Base-by-base conservation (phyloP, 345 rosid genomes). In the Carallia brachiata region DNA sequence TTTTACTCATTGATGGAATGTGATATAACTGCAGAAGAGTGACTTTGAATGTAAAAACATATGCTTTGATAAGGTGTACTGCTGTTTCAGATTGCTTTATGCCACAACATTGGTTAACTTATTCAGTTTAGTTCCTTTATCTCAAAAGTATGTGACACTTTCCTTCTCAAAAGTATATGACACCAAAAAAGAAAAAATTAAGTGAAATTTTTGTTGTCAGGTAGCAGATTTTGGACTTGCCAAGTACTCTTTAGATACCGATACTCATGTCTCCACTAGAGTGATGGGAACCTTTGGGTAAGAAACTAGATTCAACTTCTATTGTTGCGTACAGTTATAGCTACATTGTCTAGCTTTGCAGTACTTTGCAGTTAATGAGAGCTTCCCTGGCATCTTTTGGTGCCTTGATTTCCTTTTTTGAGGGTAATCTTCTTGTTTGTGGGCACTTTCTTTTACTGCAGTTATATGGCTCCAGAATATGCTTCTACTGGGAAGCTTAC, bases 401-500 rank as follows among this genome's bases (percentile, higher is more conserved):
- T 12, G 5, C 52, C 5, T n/a, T 0, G 23, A 16, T 36, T 55
- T 30, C 39, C 44, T 28, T n/a, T n/a, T 31, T n/a, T n/a, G n/a
- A n/a, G n/a, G n/a, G n/a, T n/a, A n/a, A n/a, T n/a, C 31, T 56
- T 28, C 12, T 66, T 37, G 40, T 61, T 30, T 52, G 12, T 23
- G 50, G 17, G 55, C 48, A 52, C n/a, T 9, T 66, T 31, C 31
- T 61, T 48, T 34, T 60, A 39, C 58, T 70, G 63, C 75, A 76
- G 79, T 34, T 76, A 76, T 55, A 30, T 76, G 75, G 79, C 79
- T 34, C 79, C 79, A 76, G 79, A 76, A 60, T 76, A 76, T 62
- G 75, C 79, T 6, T 66, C 79, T n/a, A 28, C 75, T 34, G 79
- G 79, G 61, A 76, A 66, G 59, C 79, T 76, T 30, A 76, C 79